phyloP scores from a whole-genome alignment of 2,329 filamentous ascomycete species.

The Epichloe brachyelytri region DNA sequence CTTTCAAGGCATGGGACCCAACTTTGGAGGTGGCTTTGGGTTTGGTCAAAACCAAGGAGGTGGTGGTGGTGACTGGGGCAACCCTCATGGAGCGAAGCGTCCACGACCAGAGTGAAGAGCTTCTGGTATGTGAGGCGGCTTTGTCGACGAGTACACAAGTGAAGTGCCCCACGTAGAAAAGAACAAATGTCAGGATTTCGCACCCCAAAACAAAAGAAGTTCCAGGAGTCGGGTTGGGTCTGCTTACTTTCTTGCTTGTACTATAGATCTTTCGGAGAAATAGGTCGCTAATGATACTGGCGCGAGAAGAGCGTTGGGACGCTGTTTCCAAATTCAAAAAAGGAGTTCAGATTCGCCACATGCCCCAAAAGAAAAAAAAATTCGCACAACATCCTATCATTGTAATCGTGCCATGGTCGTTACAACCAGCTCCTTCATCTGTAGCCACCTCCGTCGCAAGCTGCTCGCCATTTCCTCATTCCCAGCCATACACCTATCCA shows the following conservation, averaged over 20 bases:
- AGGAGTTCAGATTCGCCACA: background rate
- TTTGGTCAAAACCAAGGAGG: slow-evolving; percentile 43
- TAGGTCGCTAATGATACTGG: slow-evolving; percentile 3
- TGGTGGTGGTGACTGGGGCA: slow-evolving; percentile 51
- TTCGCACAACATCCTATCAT: background rate
- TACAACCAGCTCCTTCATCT: slow-evolving; percentile 14
- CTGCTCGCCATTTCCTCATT: slow-evolving; percentile 14
- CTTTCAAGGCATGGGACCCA: slow-evolving; percentile 55
- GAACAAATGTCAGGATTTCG: background rate
- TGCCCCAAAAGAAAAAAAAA: background rate
- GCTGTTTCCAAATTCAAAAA: background rate
- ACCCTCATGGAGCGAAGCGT: slow-evolving; percentile 70
- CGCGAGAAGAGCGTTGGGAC: slow-evolving; percentile 4
- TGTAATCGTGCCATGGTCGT: slow-evolving; percentile 9
- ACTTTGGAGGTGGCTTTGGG: slow-evolving; percentile 59
- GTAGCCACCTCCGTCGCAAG: slow-evolving; percentile 13
- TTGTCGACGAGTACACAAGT: background rate
- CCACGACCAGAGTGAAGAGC: slow-evolving; percentile 52
- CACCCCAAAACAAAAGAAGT: background rate
- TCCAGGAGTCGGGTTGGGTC: background rate
- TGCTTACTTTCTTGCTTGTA: slow-evolving; percentile 6
- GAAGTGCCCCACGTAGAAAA: background rate
- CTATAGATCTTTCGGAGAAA: background rate
- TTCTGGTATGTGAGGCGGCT: background rate
- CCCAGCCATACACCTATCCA: slow-evolving; percentile 18